Evolutionary conservation across 208 protist species (phyloP).

Genomic region (Pavlovales sp.): DNA sequence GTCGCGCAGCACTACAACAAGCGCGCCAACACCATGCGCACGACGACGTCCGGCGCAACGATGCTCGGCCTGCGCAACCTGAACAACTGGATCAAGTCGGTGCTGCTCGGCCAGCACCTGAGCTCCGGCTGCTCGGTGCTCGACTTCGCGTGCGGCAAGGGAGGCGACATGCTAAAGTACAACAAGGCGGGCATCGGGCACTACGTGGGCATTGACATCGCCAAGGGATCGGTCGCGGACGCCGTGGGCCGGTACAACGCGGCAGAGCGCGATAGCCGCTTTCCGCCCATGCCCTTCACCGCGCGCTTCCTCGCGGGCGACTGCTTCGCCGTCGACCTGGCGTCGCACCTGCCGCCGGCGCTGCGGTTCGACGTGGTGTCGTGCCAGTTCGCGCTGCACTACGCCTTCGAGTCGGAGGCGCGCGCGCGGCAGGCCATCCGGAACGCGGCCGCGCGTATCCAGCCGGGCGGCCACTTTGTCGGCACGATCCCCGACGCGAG

Average conservation of each 20-base stretch:
- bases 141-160: conserved; percentile 51
- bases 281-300: conserved; percentile 5
- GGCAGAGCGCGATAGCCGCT: neutral
- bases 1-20: conserved; percentile 26
- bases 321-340: neutral
- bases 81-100: conserved; percentile 51
- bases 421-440: conserved; percentile 13
- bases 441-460: conserved; percentile 24
- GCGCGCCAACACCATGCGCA: neutral
- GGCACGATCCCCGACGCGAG: conserved; percentile 33
- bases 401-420: conserved; percentile 26
- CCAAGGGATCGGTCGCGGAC: conserved; percentile 21
- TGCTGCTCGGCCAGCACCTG: conserved; percentile 28
- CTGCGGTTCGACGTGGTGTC: conserved; percentile 8
- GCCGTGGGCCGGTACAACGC: conserved; percentile 38
- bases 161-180: conserved; percentile 48
- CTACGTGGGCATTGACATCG: conserved; percentile 51
- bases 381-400: conserved; percentile 45
- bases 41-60: neutral
- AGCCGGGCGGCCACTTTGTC: conserved; percentile 39
- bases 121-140: conserved; percentile 9
- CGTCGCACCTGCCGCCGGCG: neutral
- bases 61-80: conserved; percentile 30
- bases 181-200: neutral
- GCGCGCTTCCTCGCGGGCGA: conserved; percentile 5